Conservation (phyloP, 2,329 filamentous ascomycete genomes). For the Exophiala viscosa region DNA sequence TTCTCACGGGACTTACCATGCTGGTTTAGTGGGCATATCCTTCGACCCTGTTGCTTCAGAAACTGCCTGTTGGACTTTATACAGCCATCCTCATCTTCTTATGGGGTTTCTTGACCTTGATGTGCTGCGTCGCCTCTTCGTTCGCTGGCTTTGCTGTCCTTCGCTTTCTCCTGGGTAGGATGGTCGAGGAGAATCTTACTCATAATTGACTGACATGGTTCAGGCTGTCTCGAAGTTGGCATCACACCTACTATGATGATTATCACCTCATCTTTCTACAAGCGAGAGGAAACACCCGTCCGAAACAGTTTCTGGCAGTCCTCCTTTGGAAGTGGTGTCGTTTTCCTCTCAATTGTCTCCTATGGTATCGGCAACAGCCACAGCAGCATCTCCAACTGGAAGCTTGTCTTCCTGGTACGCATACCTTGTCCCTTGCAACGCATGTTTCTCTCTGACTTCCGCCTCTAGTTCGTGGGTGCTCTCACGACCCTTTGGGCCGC, state of each 20-base stretch:
- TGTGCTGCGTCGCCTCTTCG: slow-evolving; percentile 36
- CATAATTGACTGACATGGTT: not conserved
- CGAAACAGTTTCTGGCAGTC: slow-evolving; percentile 35
- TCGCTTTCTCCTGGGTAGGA: slow-evolving; percentile 46
- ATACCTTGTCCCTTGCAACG: not conserved
- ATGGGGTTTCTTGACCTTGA: slow-evolving; percentile 41
- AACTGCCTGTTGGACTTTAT: slow-evolving; percentile 41
- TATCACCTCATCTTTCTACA: slow-evolving; percentile 37
- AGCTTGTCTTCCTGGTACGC: slow-evolving; percentile 37
- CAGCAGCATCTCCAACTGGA: slow-evolving; percentile 29
- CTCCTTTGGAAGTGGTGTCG: slow-evolving; percentile 35
- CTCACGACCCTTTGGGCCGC: slow-evolving; percentile 43
- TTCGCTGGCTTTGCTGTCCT: slow-evolving; percentile 43
- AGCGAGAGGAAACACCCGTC: slow-evolving; percentile 34
- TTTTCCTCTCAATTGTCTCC: slow-evolving; percentile 34
- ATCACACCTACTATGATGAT: slow-evolving; percentile 30
- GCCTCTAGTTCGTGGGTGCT: slow-evolving; percentile 35
- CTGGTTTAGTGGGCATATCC: slow-evolving; percentile 38
- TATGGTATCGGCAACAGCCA: slow-evolving; percentile 35
- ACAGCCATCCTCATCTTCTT: slow-evolving; percentile 38
- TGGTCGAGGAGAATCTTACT: no score
- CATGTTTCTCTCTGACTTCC: not conserved
- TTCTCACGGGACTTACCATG: not conserved
- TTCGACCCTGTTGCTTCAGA: slow-evolving; percentile 40
- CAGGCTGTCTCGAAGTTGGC: slow-evolving; percentile 30